These are phyloP conservation scores for Calonectria honghensis DNA, from an alignment of 2,329 filamentous ascomycete genomes.

Conservation along the genomic window DNA sequence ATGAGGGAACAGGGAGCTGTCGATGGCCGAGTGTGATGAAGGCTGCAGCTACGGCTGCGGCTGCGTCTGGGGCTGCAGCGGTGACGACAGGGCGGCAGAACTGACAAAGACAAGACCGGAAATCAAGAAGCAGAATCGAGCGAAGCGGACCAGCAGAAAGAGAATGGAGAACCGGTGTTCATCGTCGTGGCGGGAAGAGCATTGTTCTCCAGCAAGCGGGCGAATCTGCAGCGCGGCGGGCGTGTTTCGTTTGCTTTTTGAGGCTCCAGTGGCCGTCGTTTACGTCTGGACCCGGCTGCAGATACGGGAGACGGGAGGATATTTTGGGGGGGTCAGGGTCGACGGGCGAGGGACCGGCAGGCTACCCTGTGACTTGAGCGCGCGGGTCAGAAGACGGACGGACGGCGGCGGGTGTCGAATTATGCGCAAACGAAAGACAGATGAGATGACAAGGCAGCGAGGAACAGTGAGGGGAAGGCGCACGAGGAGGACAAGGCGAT, in stretches of 20 bases:
- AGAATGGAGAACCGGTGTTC: slow-evolving; percentile 71
- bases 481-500: slow-evolving; percentile 46
- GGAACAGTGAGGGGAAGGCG: slow-evolving; percentile 45
- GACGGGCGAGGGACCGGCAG: slow-evolving; percentile 34
- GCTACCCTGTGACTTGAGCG: slow-evolving; percentile 39
- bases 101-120: slow-evolving; percentile 58
- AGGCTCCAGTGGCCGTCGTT: slow-evolving; percentile 44
- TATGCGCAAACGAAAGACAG: slow-evolving; percentile 36
- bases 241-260: slow-evolving; percentile 40
- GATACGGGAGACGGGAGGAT: slow-evolving; percentile 32
- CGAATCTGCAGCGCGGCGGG: slow-evolving; percentile 41
- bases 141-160: slow-evolving; percentile 70
- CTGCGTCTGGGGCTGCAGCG: slow-evolving; percentile 48
- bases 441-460: slow-evolving; percentile 33
- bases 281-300: slow-evolving; percentile 32
- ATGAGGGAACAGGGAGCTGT: slow-evolving; percentile 43
- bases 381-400: slow-evolving; percentile 42
- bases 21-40: slow-evolving; percentile 43
- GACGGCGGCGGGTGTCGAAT: slow-evolving; percentile 30
- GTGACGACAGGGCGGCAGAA: slow-evolving; percentile 50
- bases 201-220: slow-evolving; percentile 57
- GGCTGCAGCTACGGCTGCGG: slow-evolving; percentile 47
- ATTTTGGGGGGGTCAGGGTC: slow-evolving; percentile 39
- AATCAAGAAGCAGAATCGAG: slow-evolving; percentile 74
- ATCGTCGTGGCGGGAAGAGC: slow-evolving; percentile 69